phyloP scores from a whole-genome alignment of 257 asterid genomes.

The Gardenia jasminoides region DNA sequence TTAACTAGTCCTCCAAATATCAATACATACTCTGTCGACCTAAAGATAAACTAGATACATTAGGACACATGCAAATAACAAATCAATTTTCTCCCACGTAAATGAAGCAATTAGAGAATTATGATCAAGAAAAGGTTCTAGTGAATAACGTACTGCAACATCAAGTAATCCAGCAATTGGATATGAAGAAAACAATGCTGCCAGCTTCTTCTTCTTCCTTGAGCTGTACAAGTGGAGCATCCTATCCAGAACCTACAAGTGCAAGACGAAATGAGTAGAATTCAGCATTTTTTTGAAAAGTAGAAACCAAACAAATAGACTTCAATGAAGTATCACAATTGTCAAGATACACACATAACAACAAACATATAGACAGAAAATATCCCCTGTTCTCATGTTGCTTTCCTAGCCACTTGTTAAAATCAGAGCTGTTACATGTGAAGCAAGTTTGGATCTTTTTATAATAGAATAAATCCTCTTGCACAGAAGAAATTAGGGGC shows the following conservation, averaged over 20 bases:
- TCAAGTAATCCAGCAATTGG: constrained; percentile 78
- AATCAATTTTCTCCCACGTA: neutral
- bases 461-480: neutral
- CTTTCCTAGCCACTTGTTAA: neutral
- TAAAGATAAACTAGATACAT: neutral
- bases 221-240: constrained; percentile 55
- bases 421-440: neutral
- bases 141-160: constrained; percentile 70
- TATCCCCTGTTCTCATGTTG: neutral
- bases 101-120: neutral
- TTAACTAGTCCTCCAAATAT: neutral
- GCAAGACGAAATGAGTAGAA: constrained; percentile 20
- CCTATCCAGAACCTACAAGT: constrained; percentile 69
- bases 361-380: neutral
- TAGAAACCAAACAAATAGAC: neutral
- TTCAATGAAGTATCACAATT: neutral
- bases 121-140: neutral
- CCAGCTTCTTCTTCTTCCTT: constrained; percentile 47
- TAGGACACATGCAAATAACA: neutral
- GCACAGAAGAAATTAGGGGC: neutral
- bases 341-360: neutral
- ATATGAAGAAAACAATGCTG: constrained; percentile 47
- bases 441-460: neutral
- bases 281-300: constrained; percentile 11
- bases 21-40: neutral